Percentiles rank a stretch among this genome's conserved stretches.
Evolutionary conservation across 1,284 basidiomycete species (phyloP).

Genomic region (Tilletiaria anomala): DNA sequence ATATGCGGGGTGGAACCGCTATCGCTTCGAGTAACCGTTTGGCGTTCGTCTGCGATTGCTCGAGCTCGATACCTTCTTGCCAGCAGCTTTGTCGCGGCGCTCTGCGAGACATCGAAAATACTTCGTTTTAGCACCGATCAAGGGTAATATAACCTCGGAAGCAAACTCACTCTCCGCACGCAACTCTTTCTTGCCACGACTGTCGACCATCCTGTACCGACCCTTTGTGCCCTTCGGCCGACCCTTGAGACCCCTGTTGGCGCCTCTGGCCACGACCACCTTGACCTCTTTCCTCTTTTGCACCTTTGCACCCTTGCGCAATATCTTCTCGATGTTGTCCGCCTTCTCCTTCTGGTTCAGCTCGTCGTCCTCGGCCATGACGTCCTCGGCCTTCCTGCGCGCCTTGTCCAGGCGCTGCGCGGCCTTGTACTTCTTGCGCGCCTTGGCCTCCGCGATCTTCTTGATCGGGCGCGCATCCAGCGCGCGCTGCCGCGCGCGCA

Average conservation of each 20-base stretch:
- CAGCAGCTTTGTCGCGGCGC: slow-evolving; percentile 28
- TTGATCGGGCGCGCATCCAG: slow-evolving; percentile 92
- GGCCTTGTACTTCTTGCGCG: slow-evolving; percentile 85
- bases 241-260: slow-evolving; percentile 76
- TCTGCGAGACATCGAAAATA: slow-evolving; percentile 3
- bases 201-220: slow-evolving; percentile 40
- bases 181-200: slow-evolving; percentile 37
- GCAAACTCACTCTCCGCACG: slow-evolving; percentile 19
- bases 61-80: slow-evolving; percentile 26
- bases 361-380: slow-evolving; percentile 75
- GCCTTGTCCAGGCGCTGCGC: slow-evolving; percentile 74
- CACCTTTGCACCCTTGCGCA: slow-evolving; percentile 53
- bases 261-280: slow-evolving; percentile 81
- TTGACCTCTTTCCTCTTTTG: slow-evolving; percentile 59
- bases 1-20: too few species aligned
- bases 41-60: slow-evolving; percentile 9
- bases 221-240: slow-evolving; percentile 89
- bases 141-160: too few species aligned
- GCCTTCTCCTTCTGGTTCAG: slow-evolving; percentile 73
- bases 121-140: background rate
- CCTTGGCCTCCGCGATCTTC: slow-evolving; percentile 97
- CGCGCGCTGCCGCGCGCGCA: slow-evolving; percentile 79
- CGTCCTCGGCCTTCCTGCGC: slow-evolving; percentile 88
- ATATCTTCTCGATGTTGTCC: slow-evolving; percentile 76
- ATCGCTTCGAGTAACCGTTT: slow-evolving; percentile 29